Base-by-base conservation (phyloP, 2,329 filamentous ascomycete genomes). In the Dactylonectria macrodidyma region DNA sequence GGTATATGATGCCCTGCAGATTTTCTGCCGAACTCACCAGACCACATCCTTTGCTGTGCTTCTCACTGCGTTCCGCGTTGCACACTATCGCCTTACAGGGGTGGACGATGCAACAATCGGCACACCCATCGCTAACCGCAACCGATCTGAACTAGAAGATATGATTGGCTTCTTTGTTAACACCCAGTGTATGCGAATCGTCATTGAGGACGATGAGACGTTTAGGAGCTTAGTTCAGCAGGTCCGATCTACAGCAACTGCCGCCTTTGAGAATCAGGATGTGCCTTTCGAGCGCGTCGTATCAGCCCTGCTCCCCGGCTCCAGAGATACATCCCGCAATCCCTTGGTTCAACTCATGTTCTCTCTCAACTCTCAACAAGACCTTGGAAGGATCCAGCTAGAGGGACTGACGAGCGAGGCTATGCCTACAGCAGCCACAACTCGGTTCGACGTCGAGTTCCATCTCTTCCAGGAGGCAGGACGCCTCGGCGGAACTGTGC, bases 81-180 rank as follows among this genome's bases (percentile, higher is more conserved):
- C 75, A 1, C 75, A 77, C 41, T 77, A 68, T 41, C 72, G 73
- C 22, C 55, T 76, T 4, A 77, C 72, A 3, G 72, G 75, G 3
- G 33, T 44, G 7, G 50, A 50, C 8, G 75, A 77, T 52, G 72
- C 70, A 3, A 70, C 67, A 0, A 70, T 77, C 14, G 75, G 74
- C 12, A 70, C 66, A 0, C 54, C 67, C 6, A 74, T 67, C 52
- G 71, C 72, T 4, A 74, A 74, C 34, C 64, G 72, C 1, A 60
- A 72, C n/a, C 54, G 57, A 5, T 51, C 62, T 38, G 68, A 75
- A 24, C 14, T 75, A 2, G 60, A 70, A 48, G 55, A 72, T n/a
- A 58, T 75, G 26, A 66, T 75, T 55, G 74, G 74, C 0, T 77
- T 77, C 68, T 76, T 76, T 30, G 74, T 75, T 46, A 75, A 74